Base-by-base conservation (phyloP, 1,139 yeast species). In the Kluyveromyces marxianus region DNA sequence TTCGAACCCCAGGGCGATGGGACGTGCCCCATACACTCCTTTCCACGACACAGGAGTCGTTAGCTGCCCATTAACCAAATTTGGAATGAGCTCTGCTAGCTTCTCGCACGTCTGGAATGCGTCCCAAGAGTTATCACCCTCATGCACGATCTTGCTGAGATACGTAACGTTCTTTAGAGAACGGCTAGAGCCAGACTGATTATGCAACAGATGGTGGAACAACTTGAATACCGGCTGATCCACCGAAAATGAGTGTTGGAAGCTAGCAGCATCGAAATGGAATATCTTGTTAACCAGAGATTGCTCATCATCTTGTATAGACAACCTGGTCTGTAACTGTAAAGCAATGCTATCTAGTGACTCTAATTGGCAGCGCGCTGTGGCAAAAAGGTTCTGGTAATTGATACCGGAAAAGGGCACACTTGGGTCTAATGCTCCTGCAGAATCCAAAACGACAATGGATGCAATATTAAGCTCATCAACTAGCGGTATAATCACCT, bases 101-200 rank as follows among this genome's bases (percentile, higher is more conserved):
- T 60, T 31, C 60, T 62, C 36, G 71, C 87, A 84, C 50, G 85
- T 67, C 8, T 65, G 58, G 46, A 71, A 72, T 0, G 95, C 95
- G 61, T 89, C 97, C 27, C 68, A 63, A 41, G 82, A 76, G 62
- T 90, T 90, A 63, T 89, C 97, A 30, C 97, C 97, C 62, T 90
- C 97, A 59, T 86, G 88, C 2, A 83, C 94, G 59, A 73, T 81
- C 24, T 78, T 70, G 24, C 58, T 56, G 25, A 56, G 47, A 41
- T 63, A 63, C 25, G 47, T 52, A 26, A 63, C 55, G 26, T 43
- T 42, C 25, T 48, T 48, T 29, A 60, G 40, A 14, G 21, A 14
- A 14, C 21, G 21, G 8, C 28, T n/a, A 1, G 40, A 24, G 7
- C 37, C 36, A 5, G 51, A 38, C 8, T 52, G 47, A 41, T 14